Conservation (phyloP, 176 grass and related monocot genomes). For the Pharus latifolius region DNA sequence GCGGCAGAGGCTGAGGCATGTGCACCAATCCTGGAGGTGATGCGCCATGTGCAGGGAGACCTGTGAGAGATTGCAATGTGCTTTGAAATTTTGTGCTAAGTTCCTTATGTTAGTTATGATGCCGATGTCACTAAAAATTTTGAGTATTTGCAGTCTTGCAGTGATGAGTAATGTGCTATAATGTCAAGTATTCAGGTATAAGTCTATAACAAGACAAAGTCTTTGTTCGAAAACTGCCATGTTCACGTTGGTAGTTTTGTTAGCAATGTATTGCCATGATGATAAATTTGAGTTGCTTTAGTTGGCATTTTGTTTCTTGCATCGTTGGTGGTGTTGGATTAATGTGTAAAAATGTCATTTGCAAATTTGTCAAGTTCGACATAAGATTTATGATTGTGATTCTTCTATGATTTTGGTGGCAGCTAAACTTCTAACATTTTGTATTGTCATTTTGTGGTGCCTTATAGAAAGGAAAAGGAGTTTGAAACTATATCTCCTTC, state of each 20-base stretch:
- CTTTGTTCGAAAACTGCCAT: neutral
- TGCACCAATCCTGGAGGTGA: conserved; percentile 32
- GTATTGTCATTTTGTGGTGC: too few relatives aligned
- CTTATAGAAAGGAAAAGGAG: neutral
- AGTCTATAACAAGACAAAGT: neutral
- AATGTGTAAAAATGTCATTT: neutral
- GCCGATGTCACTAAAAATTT: neutral
- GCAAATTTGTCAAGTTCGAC: too few relatives aligned
- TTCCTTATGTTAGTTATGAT: neutral
- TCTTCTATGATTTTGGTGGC: too few relatives aligned
- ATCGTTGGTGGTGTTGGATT: neutral
- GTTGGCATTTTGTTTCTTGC: neutral
- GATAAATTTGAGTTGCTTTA: neutral
- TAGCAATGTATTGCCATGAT: neutral
- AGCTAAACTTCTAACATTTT: neutral
- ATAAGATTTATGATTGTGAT: too few relatives aligned
- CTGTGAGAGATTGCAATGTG: neutral
- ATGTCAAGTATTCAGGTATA: neutral
- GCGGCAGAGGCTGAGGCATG: conserved; percentile 38
- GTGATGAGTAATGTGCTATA: neutral
- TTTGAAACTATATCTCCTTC: neutral
- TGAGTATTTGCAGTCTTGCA: neutral
- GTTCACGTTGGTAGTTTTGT: neutral
- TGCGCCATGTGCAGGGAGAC: conserved; percentile 29
- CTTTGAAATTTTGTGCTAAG: neutral